A percentile compares a stretch with the other conserved stretches of the same genome.
phyloP scores from a whole-genome alignment of 1,284 basidiomycete species.

The Coniferiporia weirii region DNA sequence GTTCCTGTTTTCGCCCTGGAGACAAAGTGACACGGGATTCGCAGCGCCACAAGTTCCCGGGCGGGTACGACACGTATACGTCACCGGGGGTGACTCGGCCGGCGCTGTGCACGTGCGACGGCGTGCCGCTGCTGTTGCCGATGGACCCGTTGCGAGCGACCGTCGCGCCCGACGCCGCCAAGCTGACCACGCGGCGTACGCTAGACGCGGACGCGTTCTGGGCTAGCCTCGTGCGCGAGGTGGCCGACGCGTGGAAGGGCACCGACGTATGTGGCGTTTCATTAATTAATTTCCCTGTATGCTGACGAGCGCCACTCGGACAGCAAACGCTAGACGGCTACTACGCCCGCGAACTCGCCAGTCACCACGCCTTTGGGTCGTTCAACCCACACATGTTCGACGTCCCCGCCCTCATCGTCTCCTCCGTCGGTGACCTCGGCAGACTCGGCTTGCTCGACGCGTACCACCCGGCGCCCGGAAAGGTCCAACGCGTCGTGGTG shows the following conservation, averaged over 20 bases:
- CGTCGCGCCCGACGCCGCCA: conserved; percentile 1
- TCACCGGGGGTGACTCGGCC: not conserved
- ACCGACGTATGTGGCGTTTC: conserved; percentile 11
- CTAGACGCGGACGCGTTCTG: conserved; percentile 15
- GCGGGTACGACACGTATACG: conserved; percentile 8
- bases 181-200: not conserved
- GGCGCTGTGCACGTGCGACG: conserved; percentile 14
- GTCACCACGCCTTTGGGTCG: no score
- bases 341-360: not conserved
- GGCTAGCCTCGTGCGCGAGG: conserved; percentile 16
- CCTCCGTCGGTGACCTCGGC: conserved; percentile 19
- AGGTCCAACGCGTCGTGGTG: conserved; percentile 3
- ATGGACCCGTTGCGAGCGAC: conserved; percentile 8
- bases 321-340: conserved; percentile 10
- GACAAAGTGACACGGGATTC: not conserved
- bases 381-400: conserved; percentile 13
- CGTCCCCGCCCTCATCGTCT: conserved; percentile 11
- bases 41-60: conserved; percentile 18
- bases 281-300: no score
- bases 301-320: no score
- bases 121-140: conserved; percentile 13
- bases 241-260: conserved; percentile 15
- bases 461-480: not conserved
- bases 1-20: not conserved
- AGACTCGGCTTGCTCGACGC: conserved; percentile 10